These are phyloP conservation scores for Telopea speciosissima DNA, from an alignment of 177 flowering plant genomes.

Conservation along the genomic window DNA sequence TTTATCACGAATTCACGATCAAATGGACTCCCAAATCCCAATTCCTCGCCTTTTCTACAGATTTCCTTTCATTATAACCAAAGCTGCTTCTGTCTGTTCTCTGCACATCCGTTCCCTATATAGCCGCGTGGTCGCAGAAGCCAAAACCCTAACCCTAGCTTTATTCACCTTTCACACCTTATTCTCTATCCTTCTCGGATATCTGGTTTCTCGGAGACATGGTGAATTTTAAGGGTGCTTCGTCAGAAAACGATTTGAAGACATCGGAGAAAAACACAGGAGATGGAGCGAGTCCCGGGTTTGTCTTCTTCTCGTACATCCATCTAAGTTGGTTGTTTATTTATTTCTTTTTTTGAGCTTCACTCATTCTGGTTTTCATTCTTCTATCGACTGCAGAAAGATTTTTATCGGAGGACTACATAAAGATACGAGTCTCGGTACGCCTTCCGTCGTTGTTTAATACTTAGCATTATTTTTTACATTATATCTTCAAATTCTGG, in stretches of 20 bases:
- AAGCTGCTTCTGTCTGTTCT: too few species aligned
- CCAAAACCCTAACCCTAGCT: not conserved
- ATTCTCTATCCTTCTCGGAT: not conserved
- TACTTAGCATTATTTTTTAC: not conserved
- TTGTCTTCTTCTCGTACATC: not conserved
- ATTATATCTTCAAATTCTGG: not conserved
- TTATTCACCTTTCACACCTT: not conserved
- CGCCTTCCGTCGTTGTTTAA: slow-evolving; percentile 8
- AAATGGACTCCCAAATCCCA: too few species aligned
- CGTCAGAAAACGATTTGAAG: slow-evolving; percentile 3
- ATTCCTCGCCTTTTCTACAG: too few species aligned
- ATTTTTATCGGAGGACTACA: slow-evolving; percentile 80
- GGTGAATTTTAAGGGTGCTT: slow-evolving; percentile 14
- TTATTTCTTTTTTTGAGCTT: not conserved
- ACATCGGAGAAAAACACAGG: not conserved
- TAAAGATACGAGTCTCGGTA: slow-evolving; percentile 59
- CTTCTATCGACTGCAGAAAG: slow-evolving; percentile 37
- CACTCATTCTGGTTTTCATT: not conserved
- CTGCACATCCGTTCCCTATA: not conserved
- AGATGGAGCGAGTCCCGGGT: slow-evolving; percentile 37
- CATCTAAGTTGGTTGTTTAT: not conserved
- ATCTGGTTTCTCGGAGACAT: not conserved
- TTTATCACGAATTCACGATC: too few species aligned
- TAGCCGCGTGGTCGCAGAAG: not conserved
- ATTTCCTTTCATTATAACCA: too few species aligned